These are phyloP conservation scores for Apophysomyces sp. DNA, from an alignment of 371 early-diverging fungal species.

Conservation along the genomic window DNA sequence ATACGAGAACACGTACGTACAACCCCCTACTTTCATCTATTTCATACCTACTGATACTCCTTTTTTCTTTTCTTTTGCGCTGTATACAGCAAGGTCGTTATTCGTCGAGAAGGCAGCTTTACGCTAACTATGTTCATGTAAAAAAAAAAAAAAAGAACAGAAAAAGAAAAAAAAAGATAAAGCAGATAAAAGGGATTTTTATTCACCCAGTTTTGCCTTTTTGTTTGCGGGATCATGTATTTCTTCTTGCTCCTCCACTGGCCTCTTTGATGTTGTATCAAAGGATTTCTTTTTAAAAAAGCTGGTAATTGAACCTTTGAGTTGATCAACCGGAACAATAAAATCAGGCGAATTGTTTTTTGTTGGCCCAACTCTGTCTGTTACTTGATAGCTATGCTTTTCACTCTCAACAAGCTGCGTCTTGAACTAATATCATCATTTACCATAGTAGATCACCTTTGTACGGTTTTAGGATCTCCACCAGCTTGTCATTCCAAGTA, in stretches of 20 bases:
- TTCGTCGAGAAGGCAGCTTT: slow-evolving; percentile 44
- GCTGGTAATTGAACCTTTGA: slow-evolving; percentile 33
- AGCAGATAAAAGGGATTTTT: not conserved
- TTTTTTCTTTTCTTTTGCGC: not conserved
- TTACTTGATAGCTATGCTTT: slow-evolving; percentile 38
- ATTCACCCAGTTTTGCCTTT: slow-evolving; percentile 3
- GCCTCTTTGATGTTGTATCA: not conserved
- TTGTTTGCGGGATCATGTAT: not conserved
- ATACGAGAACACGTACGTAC: slow-evolving; percentile 39
- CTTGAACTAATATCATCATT: not conserved
- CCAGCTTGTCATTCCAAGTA: slow-evolving; percentile 37
- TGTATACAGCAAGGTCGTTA: slow-evolving; percentile 40
- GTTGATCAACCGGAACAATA: slow-evolving; percentile 33
- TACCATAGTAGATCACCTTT: slow-evolving; percentile 48
- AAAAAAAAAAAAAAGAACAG: not conserved
- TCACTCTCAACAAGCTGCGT: slow-evolving; percentile 2
- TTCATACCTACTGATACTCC: not conserved
- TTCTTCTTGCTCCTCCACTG: not conserved
- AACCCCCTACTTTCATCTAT: not conserved
- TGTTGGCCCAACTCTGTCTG: slow-evolving; percentile 36
- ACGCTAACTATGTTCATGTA: slow-evolving; percentile 47
- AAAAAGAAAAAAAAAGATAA: too few species aligned
- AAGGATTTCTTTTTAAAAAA: slow-evolving; percentile 21
- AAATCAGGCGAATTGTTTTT: slow-evolving; percentile 45
- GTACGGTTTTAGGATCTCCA: slow-evolving; percentile 53